Evolutionary conservation across 352 stramenopile genomes (phyloP).

Genomic region (Globisporangium cederbergense): DNA sequence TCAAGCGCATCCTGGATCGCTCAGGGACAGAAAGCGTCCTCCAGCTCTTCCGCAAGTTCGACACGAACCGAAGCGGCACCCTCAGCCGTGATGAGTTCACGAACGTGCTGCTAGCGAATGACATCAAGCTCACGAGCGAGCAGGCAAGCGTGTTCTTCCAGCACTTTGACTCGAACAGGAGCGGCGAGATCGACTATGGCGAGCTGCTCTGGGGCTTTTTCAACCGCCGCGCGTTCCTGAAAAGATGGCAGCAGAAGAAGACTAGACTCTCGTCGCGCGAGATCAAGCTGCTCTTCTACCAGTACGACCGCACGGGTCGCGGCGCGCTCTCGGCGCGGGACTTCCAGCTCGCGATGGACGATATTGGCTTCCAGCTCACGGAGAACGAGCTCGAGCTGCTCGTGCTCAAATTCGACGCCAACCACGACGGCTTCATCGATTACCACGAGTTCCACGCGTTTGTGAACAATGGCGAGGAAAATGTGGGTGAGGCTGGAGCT

Average conservation of each 20-base stretch:
- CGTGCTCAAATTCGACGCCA: constrained; percentile 44
- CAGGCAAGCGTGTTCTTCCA: constrained; percentile 42
- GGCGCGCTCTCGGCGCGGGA: constrained; percentile 37
- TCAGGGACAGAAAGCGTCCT: constrained; percentile 13
- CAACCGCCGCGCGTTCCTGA: constrained; percentile 52
- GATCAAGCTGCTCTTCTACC: constrained; percentile 41
- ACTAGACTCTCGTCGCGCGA: constrained; percentile 20
- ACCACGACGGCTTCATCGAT: constrained; percentile 55
- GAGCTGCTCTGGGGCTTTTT: constrained; percentile 70
- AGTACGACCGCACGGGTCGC: constrained; percentile 34
- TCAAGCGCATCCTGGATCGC: constrained; percentile 35
- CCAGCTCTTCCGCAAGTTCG: constrained; percentile 42
- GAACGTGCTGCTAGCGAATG: constrained; percentile 27
- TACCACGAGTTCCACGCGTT: constrained; percentile 63
- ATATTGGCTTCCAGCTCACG: constrained; percentile 45
- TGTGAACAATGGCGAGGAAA: constrained; percentile 20
- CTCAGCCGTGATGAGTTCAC: constrained; percentile 46
- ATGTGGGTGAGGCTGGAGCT: neutral
- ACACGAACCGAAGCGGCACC: constrained; percentile 43
- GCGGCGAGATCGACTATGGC: constrained; percentile 48
- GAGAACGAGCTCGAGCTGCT: constrained; percentile 48
- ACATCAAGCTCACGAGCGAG: constrained; percentile 30
- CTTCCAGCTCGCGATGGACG: constrained; percentile 50
- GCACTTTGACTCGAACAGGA: constrained; percentile 48
- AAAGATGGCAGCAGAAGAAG: constrained; percentile 46